A percentile compares a stretch with the other conserved stretches of the same genome.
These are phyloP conservation scores for Stenogyne calaminthoides DNA, from an alignment of 305 asterid genomes.

Conservation along the genomic window DNA sequence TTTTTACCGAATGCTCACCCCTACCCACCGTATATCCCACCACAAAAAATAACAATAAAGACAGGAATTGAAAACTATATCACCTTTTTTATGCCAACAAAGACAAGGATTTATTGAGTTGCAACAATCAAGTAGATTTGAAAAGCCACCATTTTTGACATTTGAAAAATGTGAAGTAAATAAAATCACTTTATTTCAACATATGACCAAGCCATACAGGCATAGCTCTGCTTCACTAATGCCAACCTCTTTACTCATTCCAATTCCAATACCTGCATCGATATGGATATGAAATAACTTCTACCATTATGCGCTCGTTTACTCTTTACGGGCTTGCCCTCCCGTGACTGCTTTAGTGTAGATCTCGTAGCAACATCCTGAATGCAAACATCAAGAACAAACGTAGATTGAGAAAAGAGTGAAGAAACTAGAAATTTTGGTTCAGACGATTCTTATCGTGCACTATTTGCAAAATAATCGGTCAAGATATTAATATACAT, in stretches of 20 bases:
- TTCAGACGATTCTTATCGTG: neutral
- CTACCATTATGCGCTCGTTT: constrained; percentile 1
- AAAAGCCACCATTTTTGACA: constrained; percentile 5
- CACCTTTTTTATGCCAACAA: neutral
- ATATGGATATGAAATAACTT: neutral
- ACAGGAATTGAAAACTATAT: neutral
- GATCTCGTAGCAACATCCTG: constrained; percentile 36
- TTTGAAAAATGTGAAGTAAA: neutral
- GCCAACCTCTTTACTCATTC: neutral
- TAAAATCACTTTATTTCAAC: constrained; percentile 13
- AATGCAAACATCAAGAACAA: neutral
- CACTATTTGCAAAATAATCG: neutral
- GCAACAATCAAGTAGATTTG: neutral
- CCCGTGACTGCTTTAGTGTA: constrained; percentile 20
- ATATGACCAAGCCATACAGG: constrained; percentile 5
- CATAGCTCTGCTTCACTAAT: constrained; percentile 3
- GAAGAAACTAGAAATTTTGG: neutral
- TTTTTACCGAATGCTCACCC: too few relatives aligned
- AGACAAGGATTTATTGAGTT: neutral
- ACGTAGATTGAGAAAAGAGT: neutral
- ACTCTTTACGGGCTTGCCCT: constrained; percentile 28
- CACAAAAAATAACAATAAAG: neutral
- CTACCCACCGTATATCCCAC: neutral
- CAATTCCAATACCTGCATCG: neutral
- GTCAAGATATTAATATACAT: neutral